A percentile compares a stretch with the other conserved stretches of the same genome.
Evolutionary conservation across 139 green algal species (phyloP).

Genomic region (Chlamydomonas incerta): DNA sequence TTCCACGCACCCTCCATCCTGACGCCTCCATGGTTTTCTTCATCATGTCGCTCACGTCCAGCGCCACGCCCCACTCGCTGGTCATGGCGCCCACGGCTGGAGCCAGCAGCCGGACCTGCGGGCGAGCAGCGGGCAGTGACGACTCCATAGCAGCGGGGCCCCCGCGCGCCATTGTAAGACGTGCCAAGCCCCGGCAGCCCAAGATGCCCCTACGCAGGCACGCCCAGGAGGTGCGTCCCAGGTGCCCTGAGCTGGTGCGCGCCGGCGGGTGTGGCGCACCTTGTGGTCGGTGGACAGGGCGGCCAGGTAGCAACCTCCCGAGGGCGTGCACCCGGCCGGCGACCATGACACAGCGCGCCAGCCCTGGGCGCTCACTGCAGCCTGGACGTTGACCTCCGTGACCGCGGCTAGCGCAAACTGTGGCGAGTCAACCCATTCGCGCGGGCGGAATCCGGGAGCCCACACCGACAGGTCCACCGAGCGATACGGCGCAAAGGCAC

Average conservation of each 20-base stretch:
- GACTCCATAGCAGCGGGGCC: no score
- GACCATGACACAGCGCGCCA: slow-evolving; percentile 14
- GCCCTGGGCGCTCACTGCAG: neutral
- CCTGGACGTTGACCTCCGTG: neutral
- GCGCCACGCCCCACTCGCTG: slow-evolving; percentile 2
- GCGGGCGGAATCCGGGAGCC: neutral
- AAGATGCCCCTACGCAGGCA: neutral
- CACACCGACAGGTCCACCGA: neutral
- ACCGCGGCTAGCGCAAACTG: slow-evolving; percentile 13
- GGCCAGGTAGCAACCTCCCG: slow-evolving; percentile 18
- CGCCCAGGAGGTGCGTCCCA: neutral
- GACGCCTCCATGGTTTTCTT: neutral
- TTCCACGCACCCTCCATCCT: neutral
- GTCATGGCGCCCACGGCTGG: neutral
- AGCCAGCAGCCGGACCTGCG: neutral
- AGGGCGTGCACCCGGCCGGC: neutral
- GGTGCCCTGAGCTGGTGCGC: neutral
- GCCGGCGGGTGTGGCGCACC: neutral
- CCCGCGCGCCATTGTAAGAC: no score
- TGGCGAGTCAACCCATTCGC: slow-evolving; percentile 23
- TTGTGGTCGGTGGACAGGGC: slow-evolving; percentile 19
- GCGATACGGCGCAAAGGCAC: neutral
- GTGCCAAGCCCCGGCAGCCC: neutral
- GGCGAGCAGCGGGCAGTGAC: neutral
- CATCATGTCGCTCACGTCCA: slow-evolving; percentile 2